These are phyloP conservation scores for Xylaria sp. DNA, from an alignment of 2,329 filamentous ascomycete species.

Conservation along the genomic window DNA sequence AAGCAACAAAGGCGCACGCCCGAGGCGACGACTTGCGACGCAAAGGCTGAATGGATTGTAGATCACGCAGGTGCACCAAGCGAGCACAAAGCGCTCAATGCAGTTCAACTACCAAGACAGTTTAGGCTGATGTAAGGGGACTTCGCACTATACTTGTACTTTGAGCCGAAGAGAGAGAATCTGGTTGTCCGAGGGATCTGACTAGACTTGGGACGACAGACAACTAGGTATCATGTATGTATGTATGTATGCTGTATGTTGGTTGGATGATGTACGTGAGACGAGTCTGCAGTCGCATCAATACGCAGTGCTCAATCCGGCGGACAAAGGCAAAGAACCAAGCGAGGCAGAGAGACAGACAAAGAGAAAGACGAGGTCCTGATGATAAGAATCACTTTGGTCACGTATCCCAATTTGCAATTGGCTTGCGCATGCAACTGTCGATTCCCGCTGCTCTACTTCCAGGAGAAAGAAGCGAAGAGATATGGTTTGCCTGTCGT, in stretches of 20 bases:
- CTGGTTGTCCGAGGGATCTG: conserved; percentile 21
- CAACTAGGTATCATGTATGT: conserved; percentile 19
- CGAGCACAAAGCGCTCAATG: conserved; percentile 33
- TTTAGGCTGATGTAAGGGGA: conserved; percentile 22
- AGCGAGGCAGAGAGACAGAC: conserved; percentile 15
- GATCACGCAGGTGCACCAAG: conserved; percentile 36
- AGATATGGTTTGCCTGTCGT: conserved; percentile 13
- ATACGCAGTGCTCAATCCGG: conserved; percentile 26
- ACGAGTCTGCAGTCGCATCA: conserved; percentile 35
- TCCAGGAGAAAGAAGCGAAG: conserved; percentile 16
- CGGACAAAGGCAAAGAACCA: conserved; percentile 17
- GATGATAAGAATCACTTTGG: conserved; percentile 32
- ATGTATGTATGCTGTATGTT: conserved; percentile 8
- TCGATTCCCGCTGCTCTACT: conserved; percentile 27
- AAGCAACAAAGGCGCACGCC: conserved; percentile 19
- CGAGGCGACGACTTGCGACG: conserved; percentile 24
- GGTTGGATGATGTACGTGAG: conserved; percentile 14
- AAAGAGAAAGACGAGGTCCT: conserved; percentile 18
- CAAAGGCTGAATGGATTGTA: conserved; percentile 27
- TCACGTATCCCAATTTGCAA: conserved; percentile 35
- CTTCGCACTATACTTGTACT: conserved; percentile 31
- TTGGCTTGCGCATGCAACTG: conserved; percentile 24
- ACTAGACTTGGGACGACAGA: conserved; percentile 26
- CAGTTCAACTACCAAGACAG: conserved; percentile 37
- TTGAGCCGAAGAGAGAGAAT: conserved; percentile 18